A percentile compares a stretch with the other conserved stretches of the same genome.
phyloP scores from a whole-genome alignment of 148 eudicot genomes.

The Fagopyrum homotropicum region DNA sequence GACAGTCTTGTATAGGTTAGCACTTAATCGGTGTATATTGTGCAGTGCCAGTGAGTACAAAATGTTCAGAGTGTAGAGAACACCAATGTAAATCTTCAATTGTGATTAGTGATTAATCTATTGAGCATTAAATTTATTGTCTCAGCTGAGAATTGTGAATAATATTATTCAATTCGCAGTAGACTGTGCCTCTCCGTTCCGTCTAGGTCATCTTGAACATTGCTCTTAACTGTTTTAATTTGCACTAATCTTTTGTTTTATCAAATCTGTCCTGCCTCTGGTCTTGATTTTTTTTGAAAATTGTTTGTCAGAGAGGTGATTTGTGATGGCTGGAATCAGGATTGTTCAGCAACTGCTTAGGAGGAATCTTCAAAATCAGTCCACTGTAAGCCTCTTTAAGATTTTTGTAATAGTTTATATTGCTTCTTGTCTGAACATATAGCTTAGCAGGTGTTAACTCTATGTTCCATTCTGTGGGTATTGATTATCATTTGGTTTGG shows the following conservation, averaged over 20 bases:
- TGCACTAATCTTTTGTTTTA: not conserved
- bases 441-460: not conserved
- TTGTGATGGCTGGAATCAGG: constrained; percentile 64
- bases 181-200: not conserved
- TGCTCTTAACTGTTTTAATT: not conserved
- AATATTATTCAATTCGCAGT: no score
- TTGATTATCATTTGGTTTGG: not conserved
- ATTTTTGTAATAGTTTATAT: not conserved
- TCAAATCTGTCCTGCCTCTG: not conserved
- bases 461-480: not conserved
- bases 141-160: no score
- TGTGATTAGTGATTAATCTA: no score
- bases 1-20: no score
- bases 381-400: constrained; percentile 29
- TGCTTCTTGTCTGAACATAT: constrained; percentile 1
- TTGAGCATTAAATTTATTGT: no score
- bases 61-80: no score
- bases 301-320: constrained; percentile 10
- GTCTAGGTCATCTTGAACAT: not conserved
- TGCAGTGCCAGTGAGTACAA: no score
- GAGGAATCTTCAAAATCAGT: constrained; percentile 44
- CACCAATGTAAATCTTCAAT: no score
- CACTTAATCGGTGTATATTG: no score
- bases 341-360: constrained; percentile 48
- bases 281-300: not conserved